Evolutionary conservation across 2,329 filamentous ascomycete species (phyloP), one percentile per base, ranked within the genome.

Genomic region (Colletotrichum sp.): DNA sequence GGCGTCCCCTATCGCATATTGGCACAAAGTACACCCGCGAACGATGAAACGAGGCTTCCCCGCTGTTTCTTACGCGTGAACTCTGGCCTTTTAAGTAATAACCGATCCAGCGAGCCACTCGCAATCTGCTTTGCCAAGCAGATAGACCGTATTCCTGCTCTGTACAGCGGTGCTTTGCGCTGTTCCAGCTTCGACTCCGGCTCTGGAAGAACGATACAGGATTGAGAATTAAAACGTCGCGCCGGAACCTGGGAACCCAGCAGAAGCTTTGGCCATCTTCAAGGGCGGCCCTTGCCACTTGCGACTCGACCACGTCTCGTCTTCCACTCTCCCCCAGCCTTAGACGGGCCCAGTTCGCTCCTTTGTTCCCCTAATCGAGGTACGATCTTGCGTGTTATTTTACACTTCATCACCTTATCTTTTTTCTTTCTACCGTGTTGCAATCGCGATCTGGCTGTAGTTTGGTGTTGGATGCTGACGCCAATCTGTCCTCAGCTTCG

Each of bases 271-370:
- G 74, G 71, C 74, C 74, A 76, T 65, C 64, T 72, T 66, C 72
- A 62, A 71, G 72, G 69, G 63, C 55, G 21, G 64, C 74, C 71
- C 65, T 70, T 75, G 71, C 71, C 71, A 76, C 74, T 75, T 75
- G 75, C 66, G 72, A 76, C 72, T 76, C 64, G 73, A 76, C 70
- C 73, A 76, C 73, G 73, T 73, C 73, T 73, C 73, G 73, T 60
- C 73, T 64, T 73, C 39, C 39, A 34, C 65, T 69, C 69, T 71
- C 57, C 73, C 71, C 72, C 39, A 63, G 55, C 57, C 63, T 73
- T 73, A 69, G 44, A 69, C 70, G 64, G 71, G 64, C 52, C 72
- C 55, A 59, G 32, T 68, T 49, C 59, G 69, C 72, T 44, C 59
- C 71, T 76, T 74, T 73, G 74, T 74, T 69, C 74, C 65, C 70